Base-by-base conservation (phyloP, 768 basidiomycete species). In the Mycena crocata region DNA sequence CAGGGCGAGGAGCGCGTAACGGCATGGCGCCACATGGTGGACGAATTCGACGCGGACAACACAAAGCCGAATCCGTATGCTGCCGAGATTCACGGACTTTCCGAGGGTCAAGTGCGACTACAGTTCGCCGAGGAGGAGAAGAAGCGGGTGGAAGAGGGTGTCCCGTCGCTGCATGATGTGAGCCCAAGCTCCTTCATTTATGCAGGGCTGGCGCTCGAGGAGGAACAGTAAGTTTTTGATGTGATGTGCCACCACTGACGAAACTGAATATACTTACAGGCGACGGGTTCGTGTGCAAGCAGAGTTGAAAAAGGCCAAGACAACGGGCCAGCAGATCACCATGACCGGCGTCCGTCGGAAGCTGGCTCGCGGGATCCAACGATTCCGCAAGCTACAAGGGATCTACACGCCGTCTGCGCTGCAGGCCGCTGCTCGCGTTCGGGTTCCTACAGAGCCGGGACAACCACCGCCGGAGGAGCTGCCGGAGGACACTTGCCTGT, bases 341-440 rank as follows among this genome's bases (percentile, higher is more conserved):
- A 23, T 57, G 19, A n/a, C 14, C 39, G 24, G 19, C 2, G n/a
- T 23, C 24, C 50, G 60, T 9, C 35, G 26, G 2, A 39, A 26
- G 23, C 60, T 62, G 2, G 48, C 14, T 24, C 50, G 60, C 1
- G n/a, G 26, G 8, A 62, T 54, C 24, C 28, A 26, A 13, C 50
- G 60, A 7, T 64, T 64, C 24, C 42, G 62, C n/a, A 42, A 17
- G 9, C 54, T 57, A 3, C 62, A 64, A 39, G 56, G 40, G 23
- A 31, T 28, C 10, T 64, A 64, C 56, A 64, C 30, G 39, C 62
- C 62, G 2, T 55, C 21, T 2, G 52, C 62, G 31, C 23, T 57
- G 24, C 37, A 44, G 31, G 37, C 37, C 9, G 10, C 17, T 9
- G 37, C 37, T n/a, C n/a, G n/a, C n/a, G n/a, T n/a, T n/a, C n/a